phyloP scores from a whole-genome alignment of 2,329 filamentous ascomycete genomes.

The Nemania bipapillata region DNA sequence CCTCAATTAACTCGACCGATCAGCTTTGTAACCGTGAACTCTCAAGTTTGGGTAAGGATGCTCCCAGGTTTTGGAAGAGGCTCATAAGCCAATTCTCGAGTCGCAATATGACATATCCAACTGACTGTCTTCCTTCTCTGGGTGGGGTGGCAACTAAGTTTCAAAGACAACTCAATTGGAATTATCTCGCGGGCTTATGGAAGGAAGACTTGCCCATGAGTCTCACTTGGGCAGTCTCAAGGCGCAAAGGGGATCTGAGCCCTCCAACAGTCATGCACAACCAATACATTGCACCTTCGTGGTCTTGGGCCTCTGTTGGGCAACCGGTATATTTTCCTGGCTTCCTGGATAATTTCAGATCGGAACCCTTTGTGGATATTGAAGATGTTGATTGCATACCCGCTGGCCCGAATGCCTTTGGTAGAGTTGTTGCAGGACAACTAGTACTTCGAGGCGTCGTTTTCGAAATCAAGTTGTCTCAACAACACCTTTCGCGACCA shows the following conservation, averaged over 20 bases:
- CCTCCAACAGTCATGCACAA: background rate
- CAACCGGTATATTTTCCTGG: constrained; percentile 1
- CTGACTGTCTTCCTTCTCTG: constrained; percentile 2
- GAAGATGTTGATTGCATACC: background rate
- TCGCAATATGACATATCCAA: background rate
- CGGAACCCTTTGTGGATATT: background rate
- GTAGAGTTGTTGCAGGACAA: background rate
- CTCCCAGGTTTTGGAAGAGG: background rate
- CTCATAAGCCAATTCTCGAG: constrained; percentile 2
- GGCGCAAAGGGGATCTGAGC: background rate
- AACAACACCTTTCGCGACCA: background rate
- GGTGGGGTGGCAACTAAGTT: constrained; percentile 7
- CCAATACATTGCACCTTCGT: constrained; percentile 2
- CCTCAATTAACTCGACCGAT: background rate
- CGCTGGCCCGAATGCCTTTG: background rate
- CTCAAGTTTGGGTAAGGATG: background rate
- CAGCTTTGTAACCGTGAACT: background rate
- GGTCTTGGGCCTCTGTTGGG: constrained; percentile 4
- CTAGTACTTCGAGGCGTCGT: background rate
- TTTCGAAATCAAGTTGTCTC: background rate
- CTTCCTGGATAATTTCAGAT: background rate
- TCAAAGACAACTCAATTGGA: constrained; percentile 6
- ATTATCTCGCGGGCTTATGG: background rate
- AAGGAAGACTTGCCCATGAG: constrained; percentile 2
- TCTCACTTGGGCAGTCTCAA: constrained; percentile 1